Evolutionary conservation across 1,284 basidiomycete genomes (phyloP).

Genomic region (Phlebopus sp.): DNA sequence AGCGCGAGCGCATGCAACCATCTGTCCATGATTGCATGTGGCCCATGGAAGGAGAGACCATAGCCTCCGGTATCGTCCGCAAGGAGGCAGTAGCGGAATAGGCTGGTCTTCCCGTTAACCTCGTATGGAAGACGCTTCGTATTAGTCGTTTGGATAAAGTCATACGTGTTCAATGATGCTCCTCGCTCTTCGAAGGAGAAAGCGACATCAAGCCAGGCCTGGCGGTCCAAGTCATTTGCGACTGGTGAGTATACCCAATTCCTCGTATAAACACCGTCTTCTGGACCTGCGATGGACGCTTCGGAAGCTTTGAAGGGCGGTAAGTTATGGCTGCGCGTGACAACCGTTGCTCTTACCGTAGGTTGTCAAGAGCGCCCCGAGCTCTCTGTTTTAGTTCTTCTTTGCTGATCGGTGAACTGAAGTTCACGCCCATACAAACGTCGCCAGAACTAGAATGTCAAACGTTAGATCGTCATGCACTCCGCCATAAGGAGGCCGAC

Average conservation of each 20-base stretch:
- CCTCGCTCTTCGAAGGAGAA: conserved; percentile 3
- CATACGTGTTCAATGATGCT: background rate
- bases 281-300: conserved; percentile 1
- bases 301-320: background rate
- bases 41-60: conserved; percentile 11
- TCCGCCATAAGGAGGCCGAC: background rate
- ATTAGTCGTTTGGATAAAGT: conserved; percentile 1
- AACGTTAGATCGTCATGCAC: background rate
- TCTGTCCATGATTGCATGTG: conserved; percentile 13
- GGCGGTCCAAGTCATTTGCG: background rate
- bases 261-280: background rate
- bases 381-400: background rate
- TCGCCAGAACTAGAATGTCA: background rate
- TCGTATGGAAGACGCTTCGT: conserved; percentile 2
- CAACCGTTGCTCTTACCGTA: background rate
- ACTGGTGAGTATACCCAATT: conserved; percentile 7
- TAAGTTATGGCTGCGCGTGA: background rate
- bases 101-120: background rate
- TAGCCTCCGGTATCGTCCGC: background rate
- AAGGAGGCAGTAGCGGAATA: conserved; percentile 10
- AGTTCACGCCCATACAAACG: conserved; percentile 1
- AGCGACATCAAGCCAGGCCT: conserved; percentile 5
- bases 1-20: conserved; percentile 8
- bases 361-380: conserved; percentile 4
- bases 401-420: background rate